Conservation (phyloP, 148 eudicot species). For the Persicaria maculosa region DNA sequence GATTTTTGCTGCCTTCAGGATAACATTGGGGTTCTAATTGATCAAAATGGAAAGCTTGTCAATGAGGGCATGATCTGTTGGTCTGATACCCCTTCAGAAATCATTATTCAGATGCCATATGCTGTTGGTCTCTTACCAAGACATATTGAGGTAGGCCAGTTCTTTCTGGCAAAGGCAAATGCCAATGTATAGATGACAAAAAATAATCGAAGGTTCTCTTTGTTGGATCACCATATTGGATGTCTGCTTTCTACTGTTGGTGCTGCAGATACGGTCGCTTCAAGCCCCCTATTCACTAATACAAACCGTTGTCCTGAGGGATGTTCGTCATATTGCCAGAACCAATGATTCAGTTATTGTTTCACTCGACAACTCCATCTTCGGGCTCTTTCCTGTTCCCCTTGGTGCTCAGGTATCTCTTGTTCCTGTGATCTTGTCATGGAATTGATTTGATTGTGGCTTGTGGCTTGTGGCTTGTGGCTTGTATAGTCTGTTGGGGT, state of each 20-base stretch:
- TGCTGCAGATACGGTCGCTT: slow-evolving; percentile 88
- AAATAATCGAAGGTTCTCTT: neutral
- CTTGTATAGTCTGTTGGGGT: neutral
- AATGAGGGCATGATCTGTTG: slow-evolving; percentile 93
- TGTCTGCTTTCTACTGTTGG: slow-evolving; percentile 15
- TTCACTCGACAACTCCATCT: slow-evolving; percentile 69
- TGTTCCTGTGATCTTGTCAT: neutral
- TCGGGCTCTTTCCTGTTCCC: slow-evolving; percentile 91
- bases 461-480: slow-evolving; percentile 7
- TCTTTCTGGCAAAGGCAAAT: neutral
- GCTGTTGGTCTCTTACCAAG: slow-evolving; percentile 87
- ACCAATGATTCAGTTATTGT: slow-evolving; percentile 55
- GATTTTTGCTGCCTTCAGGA: slow-evolving; percentile 50
- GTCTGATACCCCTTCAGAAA: slow-evolving; percentile 86
- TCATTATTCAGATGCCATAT: slow-evolving; percentile 83
- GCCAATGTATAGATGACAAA: slow-evolving; percentile 1
- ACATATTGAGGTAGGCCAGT: slow-evolving; percentile 71
- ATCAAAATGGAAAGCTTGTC: slow-evolving; percentile 92
- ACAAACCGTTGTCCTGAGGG: slow-evolving; percentile 86
- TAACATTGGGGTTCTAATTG: slow-evolving; percentile 92
- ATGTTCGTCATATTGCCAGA: slow-evolving; percentile 60
- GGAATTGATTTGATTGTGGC: slow-evolving; percentile 4
- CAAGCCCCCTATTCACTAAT: slow-evolving; percentile 87
- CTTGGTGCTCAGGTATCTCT: slow-evolving; percentile 90
- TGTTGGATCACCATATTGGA: neutral